Base-by-base conservation (phyloP, 2,329 filamentous ascomycete genomes). In the Ambrosiella beaveri region DNA sequence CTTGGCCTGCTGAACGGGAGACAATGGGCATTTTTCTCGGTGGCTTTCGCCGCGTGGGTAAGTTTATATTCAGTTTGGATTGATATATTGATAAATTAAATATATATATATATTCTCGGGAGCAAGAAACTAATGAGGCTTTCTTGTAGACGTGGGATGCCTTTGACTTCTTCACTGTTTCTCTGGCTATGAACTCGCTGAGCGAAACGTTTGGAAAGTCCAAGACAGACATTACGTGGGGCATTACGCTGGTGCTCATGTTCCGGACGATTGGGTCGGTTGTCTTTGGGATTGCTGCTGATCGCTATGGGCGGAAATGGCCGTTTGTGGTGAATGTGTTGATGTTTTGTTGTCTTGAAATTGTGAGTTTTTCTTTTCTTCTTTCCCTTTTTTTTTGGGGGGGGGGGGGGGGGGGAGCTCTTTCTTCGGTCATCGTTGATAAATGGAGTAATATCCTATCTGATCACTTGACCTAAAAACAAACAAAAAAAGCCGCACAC, bases 301-400 rank as follows among this genome's bases (percentile, higher is more conserved):
- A 94, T 69, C 81, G 81, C 63, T 93, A 81, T 67, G 88, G 87
- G 4, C 79, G 86, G 57, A 90, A 90, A 70, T 88, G 85, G 82
- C 86, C 86, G 45, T 88, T 90, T 82, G 82, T 90, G 9, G 63
- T 81, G 64, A 91, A 91, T 73, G 86, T 90, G 80, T 72, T 89
- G 59, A 71, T 88, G 36, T 74, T 87, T 4, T 82, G 81, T 52
- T 63, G 81, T 19, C 71, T 85, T 2, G 80, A 85, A 67, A 78
- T 89, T 59, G 86, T 57, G 37, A 41, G 56, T 51, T 38, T 19
- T 7, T 6, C 15, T n/a, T 17, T 13, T 57, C 38, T 47, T 17
- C 44, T 47, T 15, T 47, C 7, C 44, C 3, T 15, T 47, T 13
- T 6, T 15, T 47, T 47, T 2, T 1, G 13, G 17, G 9, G 7